phyloP scores from a whole-genome alignment of 129 eudicot species.

The Helianthus annuus region HanXRQr2.0-SUNRISE NC_035442.2:157914217-157914716 shows the following conservation, averaged over 20 bases:
- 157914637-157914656: background rate
- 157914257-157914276: slow-evolving; percentile 30
- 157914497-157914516: background rate
- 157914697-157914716: background rate
- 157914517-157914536: background rate
- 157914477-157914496: slow-evolving; percentile 18
- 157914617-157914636: background rate
- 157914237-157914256: background rate
- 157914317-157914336: slow-evolving; percentile 29
- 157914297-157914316: slow-evolving; percentile 37
- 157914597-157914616: background rate
- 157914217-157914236: background rate
- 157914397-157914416: background rate
- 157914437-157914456: slow-evolving; percentile 29
- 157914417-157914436: background rate
- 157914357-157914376: slow-evolving; percentile 43
- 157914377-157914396: background rate
- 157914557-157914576: background rate
- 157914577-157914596: background rate
- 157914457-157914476: slow-evolving; percentile 35
- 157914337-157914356: slow-evolving; percentile 35
- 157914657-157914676: background rate
- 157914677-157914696: background rate
- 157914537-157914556: background rate
- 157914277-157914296: slow-evolving; percentile 14